Evolutionary conservation across 768 basidiomycete genomes (phyloP), one percentile per base, ranked within the genome.

Genomic region (Hypsizygus marmoreus): DNA sequence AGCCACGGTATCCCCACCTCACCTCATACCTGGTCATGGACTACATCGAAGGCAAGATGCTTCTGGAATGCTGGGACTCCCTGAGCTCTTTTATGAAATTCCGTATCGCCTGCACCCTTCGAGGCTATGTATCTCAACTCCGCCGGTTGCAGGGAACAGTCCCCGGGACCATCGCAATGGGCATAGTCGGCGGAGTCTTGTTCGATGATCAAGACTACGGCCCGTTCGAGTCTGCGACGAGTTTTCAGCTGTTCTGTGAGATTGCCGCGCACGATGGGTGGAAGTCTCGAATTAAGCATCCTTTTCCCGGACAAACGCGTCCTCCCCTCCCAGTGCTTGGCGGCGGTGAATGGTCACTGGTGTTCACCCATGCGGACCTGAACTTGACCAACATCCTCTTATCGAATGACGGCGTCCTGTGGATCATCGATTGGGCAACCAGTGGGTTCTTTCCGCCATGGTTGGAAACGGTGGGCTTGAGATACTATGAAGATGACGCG

Each of bases 361-460:
- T 57, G 12, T 51, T 65, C n/a, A 58, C 52, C 7, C 65, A 69
- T 41, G 34, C 35, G 6, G 67, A 68, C 36, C 37, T 68, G 6
- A 54, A 59, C 40, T 44, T 57, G n/a, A 37, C 49, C 4, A 66
- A 68, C 43, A 37, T 65, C 30, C 43, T 66, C 16, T 34, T 66
- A 6, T 54, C 45, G n/a, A 49, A 60, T 4, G 57, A 61, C 30
- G 63, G 61, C 1, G 44, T 44, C 12, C 40, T 68, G 5, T 69
- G 65, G 64, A 36, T 68, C 13, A 51, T 68, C 28, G 67, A 68
- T 49, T 68, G 64, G 63, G 61, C 28, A 0, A 37, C 44, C 13
- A 44, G 56, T 2, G 65, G 66, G 3, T 60, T 45, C 28, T 69
- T 57, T 39, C 66, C 67, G 8, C 45, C 12, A 5, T 69, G 62